phyloP scores from a whole-genome alignment of 331 rosid genomes.

The Saraca asoca region DNA sequence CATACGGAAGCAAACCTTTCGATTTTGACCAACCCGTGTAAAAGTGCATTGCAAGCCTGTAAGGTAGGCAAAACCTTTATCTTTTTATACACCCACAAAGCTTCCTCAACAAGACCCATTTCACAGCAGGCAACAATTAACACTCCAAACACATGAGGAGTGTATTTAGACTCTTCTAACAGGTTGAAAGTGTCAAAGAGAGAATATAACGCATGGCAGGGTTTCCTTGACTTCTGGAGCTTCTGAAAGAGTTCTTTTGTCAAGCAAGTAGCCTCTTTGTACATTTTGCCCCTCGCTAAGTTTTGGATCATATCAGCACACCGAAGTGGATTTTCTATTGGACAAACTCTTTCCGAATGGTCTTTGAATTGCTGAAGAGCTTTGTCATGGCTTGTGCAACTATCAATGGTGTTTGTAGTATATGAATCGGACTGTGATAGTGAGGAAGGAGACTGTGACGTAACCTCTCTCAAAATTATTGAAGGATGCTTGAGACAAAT shows the following conservation, averaged over 20 bases:
- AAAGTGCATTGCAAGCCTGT: constrained; percentile 62
- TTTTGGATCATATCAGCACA: constrained; percentile 48
- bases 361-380: constrained; percentile 45
- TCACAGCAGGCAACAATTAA: constrained; percentile 46
- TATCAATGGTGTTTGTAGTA: constrained; percentile 37
- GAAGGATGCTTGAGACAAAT: constrained; percentile 1
- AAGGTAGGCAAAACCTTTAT: constrained; percentile 37
- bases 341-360: constrained; percentile 12
- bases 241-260: constrained; percentile 47
- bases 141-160: constrained; percentile 44
- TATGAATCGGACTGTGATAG: constrained; percentile 10
- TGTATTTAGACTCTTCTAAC: constrained; percentile 39
- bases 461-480: neutral
- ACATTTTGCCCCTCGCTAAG: constrained; percentile 43
- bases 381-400: constrained; percentile 36
- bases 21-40: constrained; percentile 53
- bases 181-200: constrained; percentile 48
- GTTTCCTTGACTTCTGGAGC: constrained; percentile 43
- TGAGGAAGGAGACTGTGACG: constrained; percentile 9
- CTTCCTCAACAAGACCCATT: constrained; percentile 58
- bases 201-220: constrained; percentile 32
- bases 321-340: constrained; percentile 34
- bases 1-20: constrained; percentile 46
- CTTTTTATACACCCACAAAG: constrained; percentile 49
- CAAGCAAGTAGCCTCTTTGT: constrained; percentile 47